Base-by-base conservation (phyloP, 352 stramenopile genomes). In the Phytophthora sansomeana region DNA sequence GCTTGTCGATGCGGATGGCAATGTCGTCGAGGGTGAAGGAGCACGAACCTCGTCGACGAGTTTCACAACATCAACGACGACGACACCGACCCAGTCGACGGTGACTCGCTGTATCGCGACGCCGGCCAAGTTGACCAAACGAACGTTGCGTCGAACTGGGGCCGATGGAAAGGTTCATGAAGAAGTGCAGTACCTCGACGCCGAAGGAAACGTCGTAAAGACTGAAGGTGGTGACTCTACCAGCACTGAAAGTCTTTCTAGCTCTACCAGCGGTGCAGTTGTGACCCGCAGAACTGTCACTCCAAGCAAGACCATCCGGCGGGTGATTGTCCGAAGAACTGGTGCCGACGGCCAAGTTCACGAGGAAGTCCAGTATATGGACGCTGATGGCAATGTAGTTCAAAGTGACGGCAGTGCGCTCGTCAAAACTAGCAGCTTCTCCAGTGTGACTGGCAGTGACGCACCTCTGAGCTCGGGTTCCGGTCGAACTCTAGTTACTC, bases 361-460 rank as follows among this genome's bases (percentile, higher is more conserved):
- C 11, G 66, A 67, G 53, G 64, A 68, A 63, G 53, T 67, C 6
- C 59, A 74, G 56, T 74, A 49, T n/a, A 10, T 74, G 48, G 61
- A 75, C 9, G 54, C 54, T 0, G 38, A 69, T 13, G 67, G 62
- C 42, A 75, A 65, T n/a, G 57, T 67, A 11, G 65, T 63, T 10
- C 47, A 62, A 24, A 68, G 35, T 10, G 58, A 73, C 17, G 50
- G 57, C 1, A 65, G 30, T 21, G 43, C 38, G 11, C 5, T 74
- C 5, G 14, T 61, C 5, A 57, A 24, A n/a, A 57, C 46, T n/a
- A n/a, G n/a, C 8, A 58, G 46, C 56, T 53, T 52, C 46, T 38
- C 19, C 6, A 60, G 16, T 32, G 42, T 30, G 38, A 49, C 10
- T 26, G 33, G 56, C 8, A 35, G 6, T 13, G 47, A 32, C 17